Base-by-base conservation (phyloP, 225 moss, liverwort and hornwort species). In the Physcomitrium patens region DNA sequence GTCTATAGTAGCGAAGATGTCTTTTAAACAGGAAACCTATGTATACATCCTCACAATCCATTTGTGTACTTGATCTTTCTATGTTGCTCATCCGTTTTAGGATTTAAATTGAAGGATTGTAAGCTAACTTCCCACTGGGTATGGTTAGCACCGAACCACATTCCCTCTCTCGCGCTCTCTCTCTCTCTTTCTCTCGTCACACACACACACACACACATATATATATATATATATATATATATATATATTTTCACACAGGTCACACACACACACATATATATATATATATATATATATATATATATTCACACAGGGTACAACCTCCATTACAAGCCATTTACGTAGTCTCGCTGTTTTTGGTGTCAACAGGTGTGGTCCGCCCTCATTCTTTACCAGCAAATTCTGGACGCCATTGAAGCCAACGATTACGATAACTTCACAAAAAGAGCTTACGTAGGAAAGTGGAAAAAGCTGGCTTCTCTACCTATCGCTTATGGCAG, bases 381-480 rank as follows among this genome's bases (percentile, higher is more conserved):
- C 7, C 71, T 81, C 10, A 77, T 84, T 51, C 44, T 84, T 8
- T 84, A 81, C 51, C 84, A 84, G 61, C 80, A 80, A 80, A 84
- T 84, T 43, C 77, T 84, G 5, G 80, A 77, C 55, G 84, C 84
- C 19, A 26, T 84, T 2, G 77, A 84, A 70, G 77, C 77, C 43
- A 84, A 84, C 12, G 84, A 80, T 60, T 84, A 81, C 23, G 75
- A 97, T 71, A 94, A 94, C 55, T 97, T 97, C 77, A 84, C 91
- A 7, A 94, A 91, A 75, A 81, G 94, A 69, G 97, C 93, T 0
- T 94, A 94, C 48, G 93, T 97, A 16, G 94, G 97, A 18, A 97
- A 97, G 75, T 89, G 75, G 88, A 91, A 89, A 80, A 97, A 94
- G 74, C 68, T 94, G 3, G 79, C 90, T 5, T 87, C 83, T 41